Evolutionary conservation across 441 rosid species (phyloP).

Genomic region (Populus hybrid): DNA sequence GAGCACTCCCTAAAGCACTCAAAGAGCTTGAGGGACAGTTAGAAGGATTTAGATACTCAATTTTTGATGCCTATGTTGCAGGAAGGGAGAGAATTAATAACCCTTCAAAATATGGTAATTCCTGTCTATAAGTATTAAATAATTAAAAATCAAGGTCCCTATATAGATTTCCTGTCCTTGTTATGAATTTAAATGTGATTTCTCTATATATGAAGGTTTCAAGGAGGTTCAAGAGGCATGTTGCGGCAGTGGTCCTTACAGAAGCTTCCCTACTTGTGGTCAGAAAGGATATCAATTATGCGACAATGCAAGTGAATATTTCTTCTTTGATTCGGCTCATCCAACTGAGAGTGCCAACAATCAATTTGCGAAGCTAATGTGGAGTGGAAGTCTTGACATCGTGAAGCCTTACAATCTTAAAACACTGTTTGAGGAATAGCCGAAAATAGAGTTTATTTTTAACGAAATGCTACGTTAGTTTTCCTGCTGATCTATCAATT

Average conservation of each 20-base stretch:
- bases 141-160: background rate
- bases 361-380: constrained; percentile 12
- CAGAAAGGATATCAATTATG: constrained; percentile 22
- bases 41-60: constrained; percentile 20
- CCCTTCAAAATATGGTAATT: constrained; percentile 27
- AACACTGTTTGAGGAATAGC: background rate
- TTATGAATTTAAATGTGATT: background rate
- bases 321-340: constrained; percentile 26
- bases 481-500: background rate
- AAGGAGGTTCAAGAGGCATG: constrained; percentile 31
- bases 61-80: constrained; percentile 10
- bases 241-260: constrained; percentile 27
- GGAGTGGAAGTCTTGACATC: constrained; percentile 16
- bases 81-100: constrained; percentile 1
- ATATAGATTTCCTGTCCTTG: background rate
- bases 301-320: constrained; percentile 17
- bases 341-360: constrained; percentile 14
- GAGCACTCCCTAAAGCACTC: constrained; percentile 13
- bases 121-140: background rate
- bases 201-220: constrained; percentile 25
- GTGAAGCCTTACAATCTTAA: background rate
- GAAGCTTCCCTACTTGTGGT: constrained; percentile 12
- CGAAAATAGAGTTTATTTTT: too few species aligned
- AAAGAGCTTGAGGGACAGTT: constrained; percentile 10
- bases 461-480: background rate